Percentiles rank a stretch among this genome's conserved stretches.
Conservation (phyloP, 2,329 filamentous ascomycete species). For the Diaporthe sp. region DNA sequence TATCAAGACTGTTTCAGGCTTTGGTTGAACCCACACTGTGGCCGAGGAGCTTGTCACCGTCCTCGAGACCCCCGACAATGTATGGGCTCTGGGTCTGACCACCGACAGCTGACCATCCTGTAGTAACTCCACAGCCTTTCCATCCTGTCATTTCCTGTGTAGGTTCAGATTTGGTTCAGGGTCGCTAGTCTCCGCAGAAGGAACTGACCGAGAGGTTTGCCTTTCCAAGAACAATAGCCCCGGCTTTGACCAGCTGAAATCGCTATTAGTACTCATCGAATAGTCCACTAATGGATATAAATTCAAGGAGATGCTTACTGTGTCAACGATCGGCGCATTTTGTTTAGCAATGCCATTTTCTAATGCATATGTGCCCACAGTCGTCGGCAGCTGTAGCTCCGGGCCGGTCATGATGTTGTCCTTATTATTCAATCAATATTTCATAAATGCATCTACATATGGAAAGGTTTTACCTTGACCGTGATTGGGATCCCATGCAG, state of each 20-base stretch:
- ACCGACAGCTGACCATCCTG: background rate
- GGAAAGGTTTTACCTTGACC: background rate
- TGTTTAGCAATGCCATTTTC: background rate
- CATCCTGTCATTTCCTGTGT: background rate
- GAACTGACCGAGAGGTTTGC: background rate
- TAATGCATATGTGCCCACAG: background rate
- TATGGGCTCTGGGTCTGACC: background rate
- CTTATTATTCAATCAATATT: background rate
- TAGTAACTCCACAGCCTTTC: background rate
- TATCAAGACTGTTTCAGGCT: no score
- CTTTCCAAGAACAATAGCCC: background rate
- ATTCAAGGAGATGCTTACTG: background rate
- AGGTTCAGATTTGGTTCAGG: background rate
- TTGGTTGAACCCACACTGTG: background rate
- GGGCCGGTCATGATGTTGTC: slow-evolving; percentile 4
- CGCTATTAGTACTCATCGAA: background rate
- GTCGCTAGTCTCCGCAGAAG: background rate
- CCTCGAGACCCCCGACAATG: background rate
- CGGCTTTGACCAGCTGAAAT: background rate
- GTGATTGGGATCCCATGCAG: background rate
- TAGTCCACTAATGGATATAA: background rate
- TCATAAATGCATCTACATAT: background rate
- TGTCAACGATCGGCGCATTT: background rate
- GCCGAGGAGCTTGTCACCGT: background rate
- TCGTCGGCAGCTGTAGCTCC: background rate